phyloP scores from a whole-genome alignment of 441 rosid species.

The Erodium chrysanthum region DNA sequence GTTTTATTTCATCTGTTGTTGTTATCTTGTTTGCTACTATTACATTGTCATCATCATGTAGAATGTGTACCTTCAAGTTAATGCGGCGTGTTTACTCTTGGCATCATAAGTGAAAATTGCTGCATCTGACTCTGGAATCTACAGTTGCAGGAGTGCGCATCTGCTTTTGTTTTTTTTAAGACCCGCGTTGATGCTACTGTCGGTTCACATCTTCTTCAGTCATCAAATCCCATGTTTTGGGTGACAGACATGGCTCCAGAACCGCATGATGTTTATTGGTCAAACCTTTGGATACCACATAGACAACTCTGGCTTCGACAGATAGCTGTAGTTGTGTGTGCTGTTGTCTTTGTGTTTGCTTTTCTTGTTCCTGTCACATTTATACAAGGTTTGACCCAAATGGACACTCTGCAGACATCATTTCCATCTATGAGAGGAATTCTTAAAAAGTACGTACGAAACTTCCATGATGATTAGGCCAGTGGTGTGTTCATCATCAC shows the following conservation, averaged over 20 bases:
- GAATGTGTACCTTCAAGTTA: neutral
- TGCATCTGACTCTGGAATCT: too few species aligned
- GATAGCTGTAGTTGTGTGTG: slow-evolving; percentile 48
- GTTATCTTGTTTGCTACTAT: neutral
- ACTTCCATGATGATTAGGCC: neutral
- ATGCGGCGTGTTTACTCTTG: neutral
- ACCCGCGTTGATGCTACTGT: slow-evolving; percentile 71
- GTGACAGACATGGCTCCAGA: slow-evolving; percentile 85
- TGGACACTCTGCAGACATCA: slow-evolving; percentile 36
- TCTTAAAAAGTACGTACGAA: slow-evolving; percentile 45
- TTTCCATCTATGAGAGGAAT: slow-evolving; percentile 59
- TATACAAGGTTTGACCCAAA: slow-evolving; percentile 75
- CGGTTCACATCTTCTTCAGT: slow-evolving; percentile 69
- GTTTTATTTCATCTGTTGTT: neutral
- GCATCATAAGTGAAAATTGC: too few species aligned
- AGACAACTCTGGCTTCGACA: slow-evolving; percentile 81
- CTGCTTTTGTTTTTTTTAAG: slow-evolving; percentile 88
- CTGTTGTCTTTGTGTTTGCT: slow-evolving; percentile 59
- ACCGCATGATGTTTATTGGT: slow-evolving; percentile 85
- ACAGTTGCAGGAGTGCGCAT: slow-evolving; percentile 53
- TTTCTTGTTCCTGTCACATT: slow-evolving; percentile 68
- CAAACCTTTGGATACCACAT: slow-evolving; percentile 70
- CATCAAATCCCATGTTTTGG: slow-evolving; percentile 92
- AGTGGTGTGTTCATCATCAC: neutral
- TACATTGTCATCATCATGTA: neutral